These are phyloP conservation scores for Seiridium cupressi DNA, from an alignment of 2,329 filamentous ascomycete genomes.

Conservation along the genomic window DNA sequence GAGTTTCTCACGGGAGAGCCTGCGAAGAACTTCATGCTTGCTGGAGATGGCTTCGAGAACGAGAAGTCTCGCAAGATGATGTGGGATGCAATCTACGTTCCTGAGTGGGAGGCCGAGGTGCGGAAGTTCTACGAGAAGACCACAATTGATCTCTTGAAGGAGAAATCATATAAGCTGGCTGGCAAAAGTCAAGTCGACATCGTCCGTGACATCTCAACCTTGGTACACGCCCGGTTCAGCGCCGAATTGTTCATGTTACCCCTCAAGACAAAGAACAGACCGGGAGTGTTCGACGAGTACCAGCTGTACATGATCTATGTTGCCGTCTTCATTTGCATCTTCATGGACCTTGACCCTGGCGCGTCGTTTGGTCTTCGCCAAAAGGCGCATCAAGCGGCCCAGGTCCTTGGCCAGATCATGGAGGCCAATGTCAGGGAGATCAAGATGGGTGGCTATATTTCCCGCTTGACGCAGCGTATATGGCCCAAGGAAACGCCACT, in stretches of 20 bases:
- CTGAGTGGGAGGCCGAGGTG: conserved; percentile 1
- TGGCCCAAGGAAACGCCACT: conserved; percentile 1
- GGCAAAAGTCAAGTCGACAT: conserved; percentile 9
- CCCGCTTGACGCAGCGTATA: not conserved
- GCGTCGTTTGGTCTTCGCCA: not conserved
- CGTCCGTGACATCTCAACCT: conserved; percentile 37
- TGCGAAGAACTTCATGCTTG: not conserved
- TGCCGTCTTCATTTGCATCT: conserved; percentile 19
- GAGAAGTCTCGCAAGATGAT: not conserved
- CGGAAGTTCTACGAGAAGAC: conserved; percentile 6
- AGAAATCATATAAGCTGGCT: not conserved
- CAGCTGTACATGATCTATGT: conserved; percentile 47
- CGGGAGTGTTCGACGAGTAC: conserved; percentile 51
- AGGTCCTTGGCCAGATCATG: conserved; percentile 21
- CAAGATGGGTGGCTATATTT: not conserved
- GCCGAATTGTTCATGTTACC: conserved; percentile 54
- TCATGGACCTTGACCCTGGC: not conserved
- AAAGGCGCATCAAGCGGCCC: not conserved
- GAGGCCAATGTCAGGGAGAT: not conserved
- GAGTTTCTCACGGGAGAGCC: not conserved
- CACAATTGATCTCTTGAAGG: not conserved
- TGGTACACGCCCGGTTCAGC: conserved; percentile 51
- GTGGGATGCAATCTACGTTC: not conserved
- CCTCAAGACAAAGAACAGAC: conserved; percentile 49
- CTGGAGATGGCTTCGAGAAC: not conserved